Evolutionary conservation across 176 grass and related monocot genomes (phyloP).

Genomic region (Oryza meridionalis): DNA sequence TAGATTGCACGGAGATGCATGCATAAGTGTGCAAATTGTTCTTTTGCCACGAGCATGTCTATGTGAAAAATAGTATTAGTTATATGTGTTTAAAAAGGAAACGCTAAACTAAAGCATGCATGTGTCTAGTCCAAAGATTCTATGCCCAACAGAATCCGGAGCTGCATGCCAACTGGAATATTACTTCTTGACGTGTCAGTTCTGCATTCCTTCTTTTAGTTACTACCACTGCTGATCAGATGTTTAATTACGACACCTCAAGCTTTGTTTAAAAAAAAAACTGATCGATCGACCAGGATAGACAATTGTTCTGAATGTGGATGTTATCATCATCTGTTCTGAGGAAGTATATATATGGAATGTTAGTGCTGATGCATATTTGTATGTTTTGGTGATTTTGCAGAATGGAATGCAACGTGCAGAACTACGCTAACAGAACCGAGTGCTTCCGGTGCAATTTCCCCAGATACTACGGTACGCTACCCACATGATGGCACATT

Average conservation of each 20-base stretch:
- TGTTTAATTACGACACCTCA: background rate
- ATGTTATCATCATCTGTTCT: background rate
- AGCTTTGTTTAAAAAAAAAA: background rate
- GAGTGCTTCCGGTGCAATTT: constrained; percentile 78
- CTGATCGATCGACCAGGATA: too few species aligned
- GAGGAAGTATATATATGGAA: background rate
- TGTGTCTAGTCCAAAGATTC: constrained; percentile 6
- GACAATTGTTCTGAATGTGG: too few species aligned
- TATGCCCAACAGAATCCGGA: constrained; percentile 6
- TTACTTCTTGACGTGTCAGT: constrained; percentile 29
- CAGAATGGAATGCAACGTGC: constrained; percentile 74
- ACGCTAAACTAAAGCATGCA: background rate
- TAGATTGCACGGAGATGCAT: background rate
- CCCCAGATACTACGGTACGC: constrained; percentile 72
- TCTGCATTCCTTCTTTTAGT: constrained; percentile 35
- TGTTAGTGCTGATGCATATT: constrained; percentile 12
- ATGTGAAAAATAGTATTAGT: background rate
- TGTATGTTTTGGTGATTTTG: background rate
- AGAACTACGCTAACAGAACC: constrained; percentile 82
- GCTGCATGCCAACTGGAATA: constrained; percentile 20
- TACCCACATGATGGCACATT: constrained; percentile 24
- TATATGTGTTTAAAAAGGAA: background rate
- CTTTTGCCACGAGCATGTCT: constrained; percentile 1
- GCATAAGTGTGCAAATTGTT: background rate
- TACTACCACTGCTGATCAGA: background rate